Evolutionary conservation across 805 yeast genomes (phyloP).

Genomic region (Candida glaebosa): DNA sequence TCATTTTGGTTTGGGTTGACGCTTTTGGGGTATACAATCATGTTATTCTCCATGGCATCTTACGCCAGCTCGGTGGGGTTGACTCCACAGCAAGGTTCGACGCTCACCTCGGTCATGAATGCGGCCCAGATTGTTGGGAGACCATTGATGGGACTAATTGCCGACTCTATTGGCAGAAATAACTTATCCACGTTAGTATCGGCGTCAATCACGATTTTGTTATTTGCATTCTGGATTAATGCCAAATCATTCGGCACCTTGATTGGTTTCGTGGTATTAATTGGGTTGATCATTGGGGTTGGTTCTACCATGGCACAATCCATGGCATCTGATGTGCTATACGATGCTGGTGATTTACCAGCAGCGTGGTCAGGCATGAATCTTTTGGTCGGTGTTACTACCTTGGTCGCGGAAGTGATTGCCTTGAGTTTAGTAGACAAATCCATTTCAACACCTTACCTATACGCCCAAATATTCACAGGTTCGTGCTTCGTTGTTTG

Average conservation of each 20-base stretch:
- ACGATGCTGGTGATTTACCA: conserved; percentile 17
- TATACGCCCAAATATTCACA: conserved; percentile 56
- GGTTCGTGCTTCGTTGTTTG: conserved; percentile 47
- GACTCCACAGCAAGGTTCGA: conserved; percentile 21
- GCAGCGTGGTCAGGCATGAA: conserved; percentile 39
- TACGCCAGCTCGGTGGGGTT: conserved; percentile 39
- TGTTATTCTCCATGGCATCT: conserved; percentile 30
- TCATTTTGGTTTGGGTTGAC: conserved; percentile 29
- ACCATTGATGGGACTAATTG: conserved; percentile 40
- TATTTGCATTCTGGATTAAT: conserved; percentile 36
- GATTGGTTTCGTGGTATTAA: conserved; percentile 23
- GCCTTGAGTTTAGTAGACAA: conserved; percentile 43
- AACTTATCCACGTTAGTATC: conserved; percentile 17
- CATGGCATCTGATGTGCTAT: conserved; percentile 18
- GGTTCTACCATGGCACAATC: conserved; percentile 21
- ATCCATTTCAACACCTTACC: conserved; percentile 36
- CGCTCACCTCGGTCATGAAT: conserved; percentile 28
- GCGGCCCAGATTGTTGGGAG: conserved; percentile 47
- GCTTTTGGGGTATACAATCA: conserved; percentile 27
- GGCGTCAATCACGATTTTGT: conserved; percentile 22
- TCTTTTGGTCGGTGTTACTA: conserved; percentile 22
- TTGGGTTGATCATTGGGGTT: conserved; percentile 29
- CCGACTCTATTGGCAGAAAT: conserved; percentile 44
- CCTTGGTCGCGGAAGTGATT: conserved; percentile 49
- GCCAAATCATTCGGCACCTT: conserved; percentile 26